Evolutionary conservation across 2,329 filamentous ascomycete species (phyloP).

Genomic region (Cladobotryum mycophilum): DNA sequence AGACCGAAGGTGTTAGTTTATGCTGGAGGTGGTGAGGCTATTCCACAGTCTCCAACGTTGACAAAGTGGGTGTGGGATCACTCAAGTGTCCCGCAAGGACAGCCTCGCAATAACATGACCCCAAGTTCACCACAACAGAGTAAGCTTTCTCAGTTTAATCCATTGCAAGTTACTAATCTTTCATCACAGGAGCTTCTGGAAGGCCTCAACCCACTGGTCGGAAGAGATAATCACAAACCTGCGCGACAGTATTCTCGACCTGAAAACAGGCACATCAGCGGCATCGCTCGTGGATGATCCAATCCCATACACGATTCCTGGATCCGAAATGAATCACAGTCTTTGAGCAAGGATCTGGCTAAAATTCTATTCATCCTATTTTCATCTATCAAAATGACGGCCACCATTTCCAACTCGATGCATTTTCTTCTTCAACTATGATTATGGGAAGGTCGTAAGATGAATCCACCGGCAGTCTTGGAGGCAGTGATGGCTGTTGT

Average conservation of each 20-base stretch:
- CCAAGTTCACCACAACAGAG: slow-evolving; percentile 17
- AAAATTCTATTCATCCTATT: not conserved
- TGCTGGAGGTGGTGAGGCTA: slow-evolving; percentile 19
- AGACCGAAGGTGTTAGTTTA: slow-evolving; percentile 29
- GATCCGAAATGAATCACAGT: not conserved
- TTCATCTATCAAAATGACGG: slow-evolving; percentile 1
- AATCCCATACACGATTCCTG: not conserved
- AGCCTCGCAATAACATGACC: slow-evolving; percentile 8
- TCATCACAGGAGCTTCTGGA: too few species aligned
- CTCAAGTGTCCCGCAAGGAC: slow-evolving; percentile 14
- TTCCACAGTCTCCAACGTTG: slow-evolving; percentile 26
- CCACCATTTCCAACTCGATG: slow-evolving; percentile 11
- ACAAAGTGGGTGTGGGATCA: slow-evolving; percentile 30
- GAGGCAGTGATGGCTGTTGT: slow-evolving; percentile 20
- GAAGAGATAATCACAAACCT: too few species aligned
- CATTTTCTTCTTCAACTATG: slow-evolving; percentile 21
- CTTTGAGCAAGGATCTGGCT: not conserved
- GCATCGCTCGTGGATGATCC: too few species aligned
- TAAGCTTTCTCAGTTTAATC: slow-evolving; percentile 16
- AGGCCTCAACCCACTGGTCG: too few species aligned
- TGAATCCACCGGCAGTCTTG: slow-evolving; percentile 17
- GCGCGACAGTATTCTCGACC: too few species aligned
- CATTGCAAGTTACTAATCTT: too few species aligned
- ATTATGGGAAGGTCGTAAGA: slow-evolving; percentile 24
- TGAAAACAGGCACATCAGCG: too few species aligned